Evolutionary conservation across 495 filamentous ascomycete genomes (phyloP), one percentile per base, ranked within the genome.

Genomic region (Talaromyces proteolyticus): DNA sequence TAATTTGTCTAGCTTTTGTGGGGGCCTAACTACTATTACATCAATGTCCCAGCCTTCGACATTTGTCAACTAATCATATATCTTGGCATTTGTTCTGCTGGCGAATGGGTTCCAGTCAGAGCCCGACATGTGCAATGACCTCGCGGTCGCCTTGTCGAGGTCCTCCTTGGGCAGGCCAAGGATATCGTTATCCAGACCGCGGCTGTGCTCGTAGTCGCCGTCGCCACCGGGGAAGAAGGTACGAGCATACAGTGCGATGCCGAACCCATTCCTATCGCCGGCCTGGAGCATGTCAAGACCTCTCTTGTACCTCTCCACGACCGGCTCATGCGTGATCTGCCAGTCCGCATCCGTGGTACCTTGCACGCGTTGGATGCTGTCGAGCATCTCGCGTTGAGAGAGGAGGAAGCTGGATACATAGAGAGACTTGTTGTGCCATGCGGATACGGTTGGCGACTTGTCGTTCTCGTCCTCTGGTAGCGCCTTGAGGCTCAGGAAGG

Each of bases 141-240:
- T 16, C 59, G 57, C 67, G 0, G 78, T 82, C 7, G 58, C 59
- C 52, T 76, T 77, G 59, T 84, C 81, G 52, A 86, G 44, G 51
- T 81, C 72, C 63, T 86, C 83, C 53, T 65, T 61, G n/a, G 77
- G 72, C 45, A 86, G 55, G 0, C 72, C 79, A 17, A 86, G 61
- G 36, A 70, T 22, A 5, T 60, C 65, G 72, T 51, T 51, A 19
- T 51, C 10, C 7, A 40, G 19, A 21, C 34, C 4, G 64, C 72
- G 16, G 19, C 25, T 6, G 49, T 29, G 21, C 21, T 42, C n/a
- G 24, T 23, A 43, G 51, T 86, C 86, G 8, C 60, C 59, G 5
- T 50, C 55, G 1, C 67, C 72, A 22, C 73, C 69, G n/a, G 67
- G 65, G 26, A 57, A 77, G 43, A 85, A 85, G 0, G 71, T 53